These are phyloP conservation scores for Fusarium humuli DNA, from an alignment of 2,329 filamentous ascomycete species.

Conservation along the genomic window DNA sequence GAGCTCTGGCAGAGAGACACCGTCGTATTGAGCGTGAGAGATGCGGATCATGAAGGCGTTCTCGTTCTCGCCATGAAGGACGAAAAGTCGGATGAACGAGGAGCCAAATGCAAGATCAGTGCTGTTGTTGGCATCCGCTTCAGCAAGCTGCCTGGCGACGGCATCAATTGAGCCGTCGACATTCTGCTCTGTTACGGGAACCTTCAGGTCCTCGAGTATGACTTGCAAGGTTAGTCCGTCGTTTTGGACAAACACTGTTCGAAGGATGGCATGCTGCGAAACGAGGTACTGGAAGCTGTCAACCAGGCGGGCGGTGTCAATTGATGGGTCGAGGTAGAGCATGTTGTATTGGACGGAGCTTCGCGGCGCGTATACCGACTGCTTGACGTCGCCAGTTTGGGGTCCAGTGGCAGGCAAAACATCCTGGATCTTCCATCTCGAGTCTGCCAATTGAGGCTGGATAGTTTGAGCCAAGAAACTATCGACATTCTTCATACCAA, in stretches of 20 bases:
- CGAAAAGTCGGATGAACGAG: constrained; percentile 38
- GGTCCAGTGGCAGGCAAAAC: constrained; percentile 40
- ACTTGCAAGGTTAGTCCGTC: constrained; percentile 34
- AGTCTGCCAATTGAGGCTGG: constrained; percentile 32
- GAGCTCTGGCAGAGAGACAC: constrained; percentile 59
- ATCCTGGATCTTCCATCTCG: constrained; percentile 40
- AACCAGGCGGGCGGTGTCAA: constrained; percentile 32
- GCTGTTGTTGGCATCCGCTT: constrained; percentile 23
- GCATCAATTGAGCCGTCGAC: constrained; percentile 23
- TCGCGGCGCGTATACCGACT: constrained; percentile 36
- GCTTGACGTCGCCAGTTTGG: constrained; percentile 39
- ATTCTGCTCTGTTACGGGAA: constrained; percentile 28
- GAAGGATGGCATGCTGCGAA: constrained; percentile 40
- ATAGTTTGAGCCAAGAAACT: constrained; percentile 31
- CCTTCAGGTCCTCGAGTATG: constrained; percentile 34
- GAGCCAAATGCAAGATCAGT: constrained; percentile 25
- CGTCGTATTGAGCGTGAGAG: constrained; percentile 64
- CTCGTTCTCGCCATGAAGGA: constrained; percentile 30
- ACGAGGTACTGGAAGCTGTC: constrained; percentile 43
- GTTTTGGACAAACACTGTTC: constrained; percentile 44
- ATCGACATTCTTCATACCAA: constrained; percentile 29
- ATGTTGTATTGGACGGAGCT: constrained; percentile 48
- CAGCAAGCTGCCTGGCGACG: constrained; percentile 35
- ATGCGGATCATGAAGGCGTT: constrained; percentile 49
- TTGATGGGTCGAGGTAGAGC: constrained; percentile 44